Percentiles rank a stretch among this genome's conserved stretches.
phyloP scores from a whole-genome alignment of 176 grass and related monocot genomes.

The Tillandsia fasciculata region DNA sequence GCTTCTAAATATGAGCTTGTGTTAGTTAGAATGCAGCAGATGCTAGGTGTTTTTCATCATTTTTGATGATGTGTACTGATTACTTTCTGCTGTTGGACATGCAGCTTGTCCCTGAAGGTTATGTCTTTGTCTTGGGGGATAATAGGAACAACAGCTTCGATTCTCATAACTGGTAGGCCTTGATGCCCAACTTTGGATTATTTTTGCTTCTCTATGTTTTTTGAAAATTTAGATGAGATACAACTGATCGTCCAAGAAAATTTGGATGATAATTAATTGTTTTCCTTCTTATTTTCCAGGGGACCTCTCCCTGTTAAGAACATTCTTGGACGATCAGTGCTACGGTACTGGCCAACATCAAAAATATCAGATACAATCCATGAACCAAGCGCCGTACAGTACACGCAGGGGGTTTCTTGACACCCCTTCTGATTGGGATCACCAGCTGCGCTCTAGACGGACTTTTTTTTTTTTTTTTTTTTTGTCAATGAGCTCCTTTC shows the following conservation, averaged over 20 bases:
- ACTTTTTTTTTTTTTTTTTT: slow-evolving; percentile 3
- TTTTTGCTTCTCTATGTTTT: not conserved
- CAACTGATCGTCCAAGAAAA: not conserved
- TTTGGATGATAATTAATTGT: not conserved
- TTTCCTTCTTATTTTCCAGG: slow-evolving; percentile 45
- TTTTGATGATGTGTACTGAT: slow-evolving; percentile 8
- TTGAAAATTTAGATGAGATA: not conserved
- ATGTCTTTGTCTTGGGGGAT: slow-evolving; percentile 86
- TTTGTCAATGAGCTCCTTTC: not conserved
- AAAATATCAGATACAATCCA: slow-evolving; percentile 86
- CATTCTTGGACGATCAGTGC: slow-evolving; percentile 82
- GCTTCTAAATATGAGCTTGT: not conserved
- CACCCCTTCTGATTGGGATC: slow-evolving; percentile 10
- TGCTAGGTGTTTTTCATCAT: not conserved
- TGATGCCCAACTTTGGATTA: slow-evolving; percentile 10
- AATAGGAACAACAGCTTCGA: slow-evolving; percentile 96
- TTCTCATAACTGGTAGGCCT: slow-evolving; percentile 86
- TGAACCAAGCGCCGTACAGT: slow-evolving; percentile 35
- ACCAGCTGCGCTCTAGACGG: not conserved
- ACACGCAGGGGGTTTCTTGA: slow-evolving; percentile 33
- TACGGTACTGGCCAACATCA: slow-evolving; percentile 89
- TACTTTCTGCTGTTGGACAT: slow-evolving; percentile 12
- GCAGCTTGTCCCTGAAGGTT: slow-evolving; percentile 67
- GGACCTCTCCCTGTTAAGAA: slow-evolving; percentile 79
- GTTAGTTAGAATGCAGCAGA: not conserved